These are phyloP conservation scores for Colletotrichum sp. DNA, from an alignment of 2,329 filamentous ascomycete species.

Conservation along the genomic window DNA sequence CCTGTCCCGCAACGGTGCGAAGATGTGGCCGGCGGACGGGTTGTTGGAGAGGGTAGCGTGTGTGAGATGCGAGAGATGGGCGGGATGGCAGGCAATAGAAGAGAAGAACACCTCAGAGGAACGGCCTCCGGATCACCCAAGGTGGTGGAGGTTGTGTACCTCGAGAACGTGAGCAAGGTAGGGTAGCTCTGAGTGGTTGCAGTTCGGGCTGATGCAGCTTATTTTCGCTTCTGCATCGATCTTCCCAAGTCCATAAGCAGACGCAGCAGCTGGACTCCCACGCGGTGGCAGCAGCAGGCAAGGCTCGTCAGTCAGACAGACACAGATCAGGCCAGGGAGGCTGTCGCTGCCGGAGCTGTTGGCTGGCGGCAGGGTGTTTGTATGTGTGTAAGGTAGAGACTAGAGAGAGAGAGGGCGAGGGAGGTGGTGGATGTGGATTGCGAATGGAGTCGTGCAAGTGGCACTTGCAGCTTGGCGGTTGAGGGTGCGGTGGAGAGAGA, in stretches of 20 bases:
- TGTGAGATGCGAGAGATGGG: background rate
- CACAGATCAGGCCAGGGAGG: constrained; percentile 2
- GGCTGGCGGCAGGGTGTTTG: background rate
- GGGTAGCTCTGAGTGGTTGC: constrained; percentile 11
- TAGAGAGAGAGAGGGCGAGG: background rate
- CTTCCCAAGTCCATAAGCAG: constrained; percentile 11
- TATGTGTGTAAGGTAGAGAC: background rate
- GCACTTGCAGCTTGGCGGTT: constrained; percentile 8
- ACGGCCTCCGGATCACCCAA: background rate
- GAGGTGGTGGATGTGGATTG: constrained; percentile 4
- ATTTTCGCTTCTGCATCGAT: constrained; percentile 21
- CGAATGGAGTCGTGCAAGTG: constrained; percentile 15
- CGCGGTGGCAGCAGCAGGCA: background rate
- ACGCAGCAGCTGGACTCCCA: background rate
- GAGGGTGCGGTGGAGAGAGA: background rate
- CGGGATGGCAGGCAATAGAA: background rate
- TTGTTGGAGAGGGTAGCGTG: background rate
- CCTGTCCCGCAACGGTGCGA: background rate
- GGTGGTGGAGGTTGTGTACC: background rate
- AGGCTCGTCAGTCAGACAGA: constrained; percentile 1
- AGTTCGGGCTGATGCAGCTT: constrained; percentile 19
- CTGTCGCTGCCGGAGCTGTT: background rate
- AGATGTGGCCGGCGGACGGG: background rate
- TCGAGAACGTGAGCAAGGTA: background rate
- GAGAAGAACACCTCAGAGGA: background rate